phyloP scores from a whole-genome alignment of 352 stramenopile species.

The Sclerospora graminicola region DNA sequence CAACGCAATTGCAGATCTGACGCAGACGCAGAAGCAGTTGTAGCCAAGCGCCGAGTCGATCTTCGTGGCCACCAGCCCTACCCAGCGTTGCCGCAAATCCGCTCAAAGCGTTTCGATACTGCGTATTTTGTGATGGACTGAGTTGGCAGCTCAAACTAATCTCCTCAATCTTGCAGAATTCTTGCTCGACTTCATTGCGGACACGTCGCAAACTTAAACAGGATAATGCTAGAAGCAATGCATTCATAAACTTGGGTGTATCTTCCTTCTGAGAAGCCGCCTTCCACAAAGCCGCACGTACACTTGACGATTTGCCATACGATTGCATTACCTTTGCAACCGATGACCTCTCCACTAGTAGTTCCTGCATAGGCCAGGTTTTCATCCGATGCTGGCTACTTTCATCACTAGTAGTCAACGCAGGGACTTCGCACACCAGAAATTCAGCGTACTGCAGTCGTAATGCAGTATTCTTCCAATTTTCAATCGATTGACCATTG shows the following conservation, averaged over 20 bases:
- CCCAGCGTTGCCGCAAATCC: slow-evolving; percentile 43
- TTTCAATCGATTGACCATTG: slow-evolving; percentile 45
- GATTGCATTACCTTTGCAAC: slow-evolving; percentile 30
- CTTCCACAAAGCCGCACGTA: slow-evolving; percentile 35
- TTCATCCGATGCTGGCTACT: slow-evolving; percentile 11
- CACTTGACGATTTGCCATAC: slow-evolving; percentile 35
- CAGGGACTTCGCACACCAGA: slow-evolving; percentile 24
- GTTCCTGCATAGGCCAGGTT: slow-evolving; percentile 13
- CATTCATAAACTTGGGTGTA: slow-evolving; percentile 24
- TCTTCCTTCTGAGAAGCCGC: slow-evolving; percentile 19
- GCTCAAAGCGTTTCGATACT: slow-evolving; percentile 56
- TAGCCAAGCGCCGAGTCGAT: slow-evolving; percentile 54
- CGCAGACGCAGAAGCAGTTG: slow-evolving; percentile 54
- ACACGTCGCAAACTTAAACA: slow-evolving; percentile 59
- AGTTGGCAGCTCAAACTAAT: slow-evolving; percentile 58
- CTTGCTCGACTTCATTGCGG: slow-evolving; percentile 60
- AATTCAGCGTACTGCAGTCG: slow-evolving; percentile 41
- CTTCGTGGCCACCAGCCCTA: slow-evolving; percentile 25
- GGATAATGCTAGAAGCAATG: slow-evolving; percentile 37
- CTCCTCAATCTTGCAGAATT: slow-evolving; percentile 77
- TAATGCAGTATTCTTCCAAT: slow-evolving; percentile 34
- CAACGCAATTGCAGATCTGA: slow-evolving; percentile 72
- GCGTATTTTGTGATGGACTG: slow-evolving; percentile 38
- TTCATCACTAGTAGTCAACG: slow-evolving; percentile 3
- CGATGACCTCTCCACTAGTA: slow-evolving; percentile 37